phyloP scores from a whole-genome alignment of 768 basidiomycete species.

The Boletus insuetus region DNA sequence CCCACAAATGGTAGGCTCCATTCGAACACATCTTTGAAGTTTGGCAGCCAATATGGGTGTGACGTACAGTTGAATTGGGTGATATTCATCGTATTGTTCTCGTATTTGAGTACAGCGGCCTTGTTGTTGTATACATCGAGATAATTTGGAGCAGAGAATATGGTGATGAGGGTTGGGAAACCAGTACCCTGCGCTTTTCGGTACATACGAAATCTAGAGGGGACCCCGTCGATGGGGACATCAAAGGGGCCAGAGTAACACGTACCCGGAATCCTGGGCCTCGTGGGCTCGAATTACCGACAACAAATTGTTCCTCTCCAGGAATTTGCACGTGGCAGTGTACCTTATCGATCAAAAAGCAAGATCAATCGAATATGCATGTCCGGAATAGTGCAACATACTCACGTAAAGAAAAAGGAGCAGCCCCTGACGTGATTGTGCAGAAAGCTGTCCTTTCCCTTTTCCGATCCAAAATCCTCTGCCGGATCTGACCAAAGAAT shows the following conservation, averaged over 20 bases:
- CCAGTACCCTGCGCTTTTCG: slow-evolving; percentile 89
- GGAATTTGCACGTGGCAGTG: slow-evolving; percentile 87
- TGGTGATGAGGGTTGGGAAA: slow-evolving; percentile 95
- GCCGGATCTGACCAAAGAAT: slow-evolving; percentile 74
- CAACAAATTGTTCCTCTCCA: slow-evolving; percentile 88
- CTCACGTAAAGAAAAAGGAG: slow-evolving; percentile 73
- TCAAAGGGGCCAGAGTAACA: neutral
- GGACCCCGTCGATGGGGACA: neutral
- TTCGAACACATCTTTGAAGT: slow-evolving; percentile 97
- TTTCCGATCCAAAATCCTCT: slow-evolving; percentile 70
- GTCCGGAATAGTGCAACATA: neutral
- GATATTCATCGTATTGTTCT: slow-evolving; percentile 95
- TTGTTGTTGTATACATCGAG: slow-evolving; percentile 96
- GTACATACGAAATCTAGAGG: slow-evolving; percentile 81
- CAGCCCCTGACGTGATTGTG: slow-evolving; percentile 76
- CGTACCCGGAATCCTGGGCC: slow-evolving; percentile 92
- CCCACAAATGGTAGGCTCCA: slow-evolving; percentile 98
- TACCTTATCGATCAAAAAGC: slow-evolving; percentile 44
- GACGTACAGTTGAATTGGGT: slow-evolving; percentile 77
- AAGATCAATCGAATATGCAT: neutral
- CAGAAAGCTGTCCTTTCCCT: slow-evolving; percentile 60
- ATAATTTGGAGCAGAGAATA: slow-evolving; percentile 97
- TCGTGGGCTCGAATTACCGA: slow-evolving; percentile 95
- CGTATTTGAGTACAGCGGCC: slow-evolving; percentile 95
- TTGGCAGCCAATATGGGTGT: slow-evolving; percentile 95